Percentiles rank a stretch among this genome's conserved stretches.
Conservation (phyloP, 108 stramenopile species). For the Stephanodiscus minutulus region DNA sequence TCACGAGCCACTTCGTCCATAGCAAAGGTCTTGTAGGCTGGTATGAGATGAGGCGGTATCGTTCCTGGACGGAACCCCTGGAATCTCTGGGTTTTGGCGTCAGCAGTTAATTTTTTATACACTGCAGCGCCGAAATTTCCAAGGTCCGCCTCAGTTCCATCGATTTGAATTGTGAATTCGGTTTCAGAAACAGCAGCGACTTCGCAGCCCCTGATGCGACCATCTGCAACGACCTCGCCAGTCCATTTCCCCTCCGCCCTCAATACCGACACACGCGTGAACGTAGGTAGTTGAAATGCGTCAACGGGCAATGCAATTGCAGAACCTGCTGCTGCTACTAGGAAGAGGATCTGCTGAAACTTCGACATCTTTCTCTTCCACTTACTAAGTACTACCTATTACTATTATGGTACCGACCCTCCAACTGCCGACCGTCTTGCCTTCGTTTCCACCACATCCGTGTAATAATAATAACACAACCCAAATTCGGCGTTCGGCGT, state of each 20-base stretch:
- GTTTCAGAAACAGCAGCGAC: conserved; percentile 59
- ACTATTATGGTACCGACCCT: no score
- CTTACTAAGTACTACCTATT: no score
- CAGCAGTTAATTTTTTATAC: conserved; percentile 71
- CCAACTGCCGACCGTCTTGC: no score
- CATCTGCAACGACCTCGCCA: conserved; percentile 67
- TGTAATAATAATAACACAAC: not conserved
- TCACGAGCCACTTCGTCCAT: conserved; percentile 87
- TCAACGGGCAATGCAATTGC: not conserved
- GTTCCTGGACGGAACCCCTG: conserved; percentile 87
- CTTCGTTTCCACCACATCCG: not conserved
- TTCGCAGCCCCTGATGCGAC: conserved; percentile 63
- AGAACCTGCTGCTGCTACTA: conserved; percentile 1
- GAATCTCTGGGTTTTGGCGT: conserved; percentile 75
- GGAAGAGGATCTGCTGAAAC: not conserved
- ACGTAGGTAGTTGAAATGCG: conserved; percentile 3
- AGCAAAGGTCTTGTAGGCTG: conserved; percentile 76
- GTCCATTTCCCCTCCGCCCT: conserved; percentile 52
- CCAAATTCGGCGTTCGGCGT: not conserved
- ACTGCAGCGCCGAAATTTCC: conserved; percentile 75
- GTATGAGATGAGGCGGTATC: conserved; percentile 77
- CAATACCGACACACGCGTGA: conserved; percentile 2
- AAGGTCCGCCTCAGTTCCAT: conserved; percentile 78
- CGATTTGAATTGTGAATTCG: conserved; percentile 70
- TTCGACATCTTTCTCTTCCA: not conserved